Conservation (phyloP, 352 stramenopile species). For the Blastocystis sp. region DNA sequence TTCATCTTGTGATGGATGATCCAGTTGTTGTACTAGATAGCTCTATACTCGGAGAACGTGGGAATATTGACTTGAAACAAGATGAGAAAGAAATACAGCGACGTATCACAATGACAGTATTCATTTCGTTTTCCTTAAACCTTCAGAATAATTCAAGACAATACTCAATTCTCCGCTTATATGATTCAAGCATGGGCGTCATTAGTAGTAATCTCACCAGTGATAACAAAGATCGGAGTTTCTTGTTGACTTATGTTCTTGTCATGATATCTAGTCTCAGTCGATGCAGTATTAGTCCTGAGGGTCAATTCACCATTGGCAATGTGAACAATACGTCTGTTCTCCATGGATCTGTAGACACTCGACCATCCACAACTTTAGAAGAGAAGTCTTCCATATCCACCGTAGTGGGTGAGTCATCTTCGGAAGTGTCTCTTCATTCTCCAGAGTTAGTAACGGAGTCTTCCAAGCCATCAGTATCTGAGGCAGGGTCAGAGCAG, state of each 20-base stretch:
- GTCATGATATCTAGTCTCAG: background rate
- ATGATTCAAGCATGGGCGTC: slow-evolving; percentile 24
- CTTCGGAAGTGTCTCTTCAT: background rate
- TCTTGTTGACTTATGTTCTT: background rate
- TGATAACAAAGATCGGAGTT: slow-evolving; percentile 29
- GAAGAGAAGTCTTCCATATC: no score
- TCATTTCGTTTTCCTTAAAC: background rate
- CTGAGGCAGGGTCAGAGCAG: background rate
- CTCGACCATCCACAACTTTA: background rate
- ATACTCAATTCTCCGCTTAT: slow-evolving; percentile 30
- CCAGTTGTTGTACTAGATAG: slow-evolving; percentile 17
- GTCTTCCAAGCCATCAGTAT: background rate
- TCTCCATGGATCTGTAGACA: background rate
- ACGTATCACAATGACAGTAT: background rate
- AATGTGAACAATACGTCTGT: background rate
- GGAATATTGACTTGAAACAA: slow-evolving; percentile 6
- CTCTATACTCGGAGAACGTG: slow-evolving; percentile 15
- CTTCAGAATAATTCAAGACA: background rate
- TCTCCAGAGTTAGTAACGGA: background rate
- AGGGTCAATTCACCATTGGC: slow-evolving; percentile 35
- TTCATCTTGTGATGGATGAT: slow-evolving; percentile 43
- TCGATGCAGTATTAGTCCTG: slow-evolving; percentile 38
- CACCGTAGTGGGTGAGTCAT: no score
- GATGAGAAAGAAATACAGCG: slow-evolving; percentile 14
- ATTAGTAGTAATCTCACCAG: slow-evolving; percentile 31